A percentile compares a stretch with the other conserved stretches of the same genome.
Evolutionary conservation across 108 stramenopile species (phyloP).

Genomic region (Cylindrotheca closterium): DNA sequence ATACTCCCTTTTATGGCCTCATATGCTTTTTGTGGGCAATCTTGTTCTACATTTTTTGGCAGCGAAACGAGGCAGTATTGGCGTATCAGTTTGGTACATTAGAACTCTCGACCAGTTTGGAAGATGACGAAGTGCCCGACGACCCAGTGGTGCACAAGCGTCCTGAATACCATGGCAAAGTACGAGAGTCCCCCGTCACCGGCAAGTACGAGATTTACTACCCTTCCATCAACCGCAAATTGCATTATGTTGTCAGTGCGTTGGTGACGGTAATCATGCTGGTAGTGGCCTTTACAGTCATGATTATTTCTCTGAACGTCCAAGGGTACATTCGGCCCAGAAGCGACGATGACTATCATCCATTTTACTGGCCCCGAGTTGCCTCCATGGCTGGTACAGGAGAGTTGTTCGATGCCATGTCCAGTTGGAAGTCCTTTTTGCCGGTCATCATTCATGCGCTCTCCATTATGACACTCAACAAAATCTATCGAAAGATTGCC

Average conservation of each 20-base stretch:
- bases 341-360: conserved; percentile 49
- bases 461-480: conserved; percentile 62
- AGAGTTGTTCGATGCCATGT: conserved; percentile 56
- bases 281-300: conserved; percentile 55
- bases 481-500: conserved; percentile 57
- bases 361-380: conserved; percentile 55
- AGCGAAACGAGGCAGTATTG: conserved; percentile 50
- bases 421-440: conserved; percentile 45
- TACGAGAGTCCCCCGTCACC: conserved; percentile 63
- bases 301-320: conserved; percentile 77
- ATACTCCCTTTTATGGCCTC: conserved; percentile 66
- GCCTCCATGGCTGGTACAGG: conserved; percentile 59
- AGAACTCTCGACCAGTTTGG: conserved; percentile 7
- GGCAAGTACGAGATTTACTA: conserved; percentile 57
- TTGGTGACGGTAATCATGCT: conserved; percentile 59
- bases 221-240: conserved; percentile 47
- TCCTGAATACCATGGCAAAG: conserved; percentile 57
- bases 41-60: conserved; percentile 64
- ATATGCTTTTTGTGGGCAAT: conserved; percentile 66
- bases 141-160: conserved; percentile 17
- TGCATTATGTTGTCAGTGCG: conserved; percentile 56
- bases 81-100: conserved; percentile 62
- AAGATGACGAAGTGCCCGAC: conserved; percentile 8
- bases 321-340: conserved; percentile 73
- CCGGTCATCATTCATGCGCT: conserved; percentile 68